Conservation (phyloP, 805 yeast genomes). For the Candida maesae region DNA sequence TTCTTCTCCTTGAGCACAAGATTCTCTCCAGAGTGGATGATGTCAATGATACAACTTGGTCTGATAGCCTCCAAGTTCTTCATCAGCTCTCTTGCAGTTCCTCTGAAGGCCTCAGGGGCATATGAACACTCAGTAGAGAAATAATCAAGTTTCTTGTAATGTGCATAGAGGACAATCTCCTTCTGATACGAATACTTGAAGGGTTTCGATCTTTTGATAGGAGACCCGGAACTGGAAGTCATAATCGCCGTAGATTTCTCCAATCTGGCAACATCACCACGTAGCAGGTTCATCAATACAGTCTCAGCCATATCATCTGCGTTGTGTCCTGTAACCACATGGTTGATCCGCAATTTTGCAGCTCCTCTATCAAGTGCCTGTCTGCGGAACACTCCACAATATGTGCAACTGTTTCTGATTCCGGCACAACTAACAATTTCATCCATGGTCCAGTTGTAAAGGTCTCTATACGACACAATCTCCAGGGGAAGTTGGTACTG, state of each 20-base stretch:
- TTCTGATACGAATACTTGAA: constrained; percentile 94
- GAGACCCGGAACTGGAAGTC: constrained; percentile 80
- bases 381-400: constrained; percentile 95
- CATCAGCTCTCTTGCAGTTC: constrained; percentile 90
- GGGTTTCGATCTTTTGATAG: constrained; percentile 91
- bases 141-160: constrained; percentile 90
- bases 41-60: constrained; percentile 91
- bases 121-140: constrained; percentile 97
- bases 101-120: constrained; percentile 98
- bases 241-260: constrained; percentile 85
- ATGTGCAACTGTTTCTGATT: constrained; percentile 89
- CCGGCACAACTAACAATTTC: constrained; percentile 95
- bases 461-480: constrained; percentile 79
- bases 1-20: constrained; percentile 61
- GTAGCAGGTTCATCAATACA: constrained; percentile 84
- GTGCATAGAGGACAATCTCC: constrained; percentile 96
- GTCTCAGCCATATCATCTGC: constrained; percentile 99
- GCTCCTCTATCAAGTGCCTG: constrained; percentile 98
- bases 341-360: constrained; percentile 73
- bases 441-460: constrained; percentile 99
- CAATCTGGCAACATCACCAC: constrained; percentile 95
- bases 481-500: constrained; percentile 81
- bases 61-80: constrained; percentile 86
- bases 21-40: constrained; percentile 90
- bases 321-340: constrained; percentile 96